Conservation (phyloP, 257 asterid genomes). For the Plectranthus barbatus region DNA sequence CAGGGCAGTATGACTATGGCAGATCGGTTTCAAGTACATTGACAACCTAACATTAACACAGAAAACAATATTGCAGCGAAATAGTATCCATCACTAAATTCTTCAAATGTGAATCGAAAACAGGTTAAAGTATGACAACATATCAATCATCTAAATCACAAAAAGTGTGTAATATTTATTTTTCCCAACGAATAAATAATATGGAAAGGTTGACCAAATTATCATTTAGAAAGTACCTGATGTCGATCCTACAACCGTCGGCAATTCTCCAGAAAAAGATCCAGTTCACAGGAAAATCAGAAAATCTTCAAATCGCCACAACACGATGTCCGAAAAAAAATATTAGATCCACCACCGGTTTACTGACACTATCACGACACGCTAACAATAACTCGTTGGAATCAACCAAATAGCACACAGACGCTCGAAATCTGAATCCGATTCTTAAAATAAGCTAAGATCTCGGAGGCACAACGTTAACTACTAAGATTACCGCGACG, state of each 20-base stretch:
- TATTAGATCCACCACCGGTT: constrained; percentile 12
- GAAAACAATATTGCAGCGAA: not conserved
- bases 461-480: too few species aligned
- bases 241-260: not conserved
- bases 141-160: not conserved
- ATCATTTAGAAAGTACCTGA: constrained; percentile 15
- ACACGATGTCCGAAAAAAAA: constrained; percentile 2
- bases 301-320: constrained; percentile 7
- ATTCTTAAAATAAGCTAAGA: not conserved
- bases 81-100: not conserved
- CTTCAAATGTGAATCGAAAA: not conserved
- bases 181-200: not conserved
- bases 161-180: not conserved
- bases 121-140: not conserved
- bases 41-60: not conserved
- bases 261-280: not conserved
- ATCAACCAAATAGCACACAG: constrained; percentile 3
- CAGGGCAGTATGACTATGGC: too few species aligned
- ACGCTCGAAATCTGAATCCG: constrained; percentile 1
- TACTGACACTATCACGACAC: not conserved
- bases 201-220: not conserved
- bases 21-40: not conserved
- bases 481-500: not conserved
- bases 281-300: constrained; percentile 16
- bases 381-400: not conserved